Conservation (phyloP, 441 rosid species). For the Corymbia calophylla region DNA sequence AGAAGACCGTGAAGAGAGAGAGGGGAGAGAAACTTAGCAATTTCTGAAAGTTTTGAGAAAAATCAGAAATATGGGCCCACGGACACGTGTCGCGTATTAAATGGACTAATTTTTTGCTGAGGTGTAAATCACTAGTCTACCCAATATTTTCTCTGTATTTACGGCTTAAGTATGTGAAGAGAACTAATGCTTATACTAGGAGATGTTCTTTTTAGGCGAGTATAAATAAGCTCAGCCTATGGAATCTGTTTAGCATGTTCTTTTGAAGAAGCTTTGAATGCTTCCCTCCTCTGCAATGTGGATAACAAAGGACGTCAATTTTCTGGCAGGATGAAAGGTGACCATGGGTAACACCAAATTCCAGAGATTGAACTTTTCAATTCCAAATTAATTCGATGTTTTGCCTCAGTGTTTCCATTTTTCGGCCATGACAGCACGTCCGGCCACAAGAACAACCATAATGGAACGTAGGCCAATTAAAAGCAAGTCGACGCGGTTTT, state of each 20-base stretch:
- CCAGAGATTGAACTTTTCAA: no score
- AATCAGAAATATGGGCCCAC: no score
- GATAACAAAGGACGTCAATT: background rate
- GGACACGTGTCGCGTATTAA: no score
- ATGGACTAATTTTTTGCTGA: no score
- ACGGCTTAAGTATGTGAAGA: no score
- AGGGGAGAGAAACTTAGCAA: no score
- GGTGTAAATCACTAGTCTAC: no score
- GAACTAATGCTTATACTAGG: background rate
- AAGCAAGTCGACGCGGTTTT: background rate
- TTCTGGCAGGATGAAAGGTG: background rate
- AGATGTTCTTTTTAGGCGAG: background rate
- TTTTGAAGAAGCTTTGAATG: background rate
- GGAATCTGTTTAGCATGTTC: background rate
- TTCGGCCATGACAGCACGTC: background rate
- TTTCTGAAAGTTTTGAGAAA: no score
- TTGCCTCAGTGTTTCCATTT: background rate
- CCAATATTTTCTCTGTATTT: no score
- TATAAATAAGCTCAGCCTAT: background rate
- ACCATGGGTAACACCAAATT: background rate
- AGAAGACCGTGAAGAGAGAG: no score
- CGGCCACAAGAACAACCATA: background rate
- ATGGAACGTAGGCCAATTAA: background rate
- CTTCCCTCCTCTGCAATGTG: background rate
- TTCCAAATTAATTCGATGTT: background rate